phyloP scores from a whole-genome alignment of 352 stramenopile species.

The Stramenopiles sp. region DNA sequence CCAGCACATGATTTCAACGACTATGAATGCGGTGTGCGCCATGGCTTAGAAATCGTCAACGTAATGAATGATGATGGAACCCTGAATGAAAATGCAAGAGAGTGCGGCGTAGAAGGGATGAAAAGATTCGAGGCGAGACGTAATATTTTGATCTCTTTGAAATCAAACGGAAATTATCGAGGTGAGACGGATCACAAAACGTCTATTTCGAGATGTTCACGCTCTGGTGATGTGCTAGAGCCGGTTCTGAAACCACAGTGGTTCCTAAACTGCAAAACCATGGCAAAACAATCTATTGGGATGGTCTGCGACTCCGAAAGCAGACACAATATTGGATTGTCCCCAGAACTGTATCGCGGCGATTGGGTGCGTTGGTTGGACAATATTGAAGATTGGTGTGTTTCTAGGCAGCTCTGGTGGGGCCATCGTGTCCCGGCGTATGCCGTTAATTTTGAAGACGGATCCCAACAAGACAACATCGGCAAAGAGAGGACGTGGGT shows the following conservation, averaged over 20 bases:
- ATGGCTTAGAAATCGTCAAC: conserved; percentile 65
- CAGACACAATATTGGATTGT: conserved; percentile 19
- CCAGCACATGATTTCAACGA: conserved; percentile 97
- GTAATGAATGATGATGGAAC: conserved; percentile 65
- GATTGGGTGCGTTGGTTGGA: conserved; percentile 92
- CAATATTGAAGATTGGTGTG: conserved; percentile 97
- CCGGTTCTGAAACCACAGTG: conserved; percentile 97
- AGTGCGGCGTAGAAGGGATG: conserved; percentile 65
- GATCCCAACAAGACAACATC: conserved; percentile 31
- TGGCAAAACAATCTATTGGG: conserved; percentile 75
- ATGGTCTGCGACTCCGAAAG: conserved; percentile 81
- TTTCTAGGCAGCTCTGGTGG: conserved; percentile 98
- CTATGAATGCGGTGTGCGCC: conserved; percentile 89
- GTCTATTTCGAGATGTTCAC: conserved; percentile 78
- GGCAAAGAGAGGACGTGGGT: conserved; percentile 88
- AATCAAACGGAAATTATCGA: conserved; percentile 23
- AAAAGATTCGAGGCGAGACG: conserved; percentile 81
- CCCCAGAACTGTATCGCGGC: conserved; percentile 34
- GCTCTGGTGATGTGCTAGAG: conserved; percentile 94
- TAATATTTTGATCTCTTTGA: conserved; percentile 68
- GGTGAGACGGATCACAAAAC: conserved; percentile 83
- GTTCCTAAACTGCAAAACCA: conserved; percentile 88
- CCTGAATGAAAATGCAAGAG: conserved; percentile 38
- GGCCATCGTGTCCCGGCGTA: conserved; percentile 97
- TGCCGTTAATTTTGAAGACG: conserved; percentile 66